Conservation (phyloP, 768 basidiomycete genomes). For the Boletus speciosus region DNA sequence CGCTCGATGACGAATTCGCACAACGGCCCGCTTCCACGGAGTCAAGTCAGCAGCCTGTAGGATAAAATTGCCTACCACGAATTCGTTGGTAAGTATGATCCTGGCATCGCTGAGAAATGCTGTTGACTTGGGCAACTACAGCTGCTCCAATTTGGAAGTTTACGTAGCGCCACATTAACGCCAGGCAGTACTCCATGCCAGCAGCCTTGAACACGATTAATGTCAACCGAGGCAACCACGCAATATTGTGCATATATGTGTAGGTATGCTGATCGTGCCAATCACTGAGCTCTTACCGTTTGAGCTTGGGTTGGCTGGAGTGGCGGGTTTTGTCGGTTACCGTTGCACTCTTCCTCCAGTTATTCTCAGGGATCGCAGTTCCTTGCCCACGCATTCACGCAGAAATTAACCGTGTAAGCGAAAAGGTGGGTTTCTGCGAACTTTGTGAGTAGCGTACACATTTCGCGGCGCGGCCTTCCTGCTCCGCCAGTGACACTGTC, state of each 20-base stretch:
- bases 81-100: constrained; percentile 10
- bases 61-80: constrained; percentile 17
- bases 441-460: not conserved
- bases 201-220: no score
- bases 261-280: no score
- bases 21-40: no score
- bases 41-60: not conserved
- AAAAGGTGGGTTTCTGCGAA: not conserved
- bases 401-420: not conserved
- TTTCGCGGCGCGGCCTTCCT: constrained; percentile 2
- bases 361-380: not conserved
- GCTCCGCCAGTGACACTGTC: not conserved
- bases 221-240: no score
- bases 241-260: no score
- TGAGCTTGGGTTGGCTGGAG: not conserved
- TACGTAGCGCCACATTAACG: not conserved
- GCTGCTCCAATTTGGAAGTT: no score
- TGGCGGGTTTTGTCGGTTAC: no score
- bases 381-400: no score
- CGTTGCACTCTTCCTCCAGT: not conserved
- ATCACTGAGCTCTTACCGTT: no score
- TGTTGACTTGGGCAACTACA: not conserved
- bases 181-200: no score
- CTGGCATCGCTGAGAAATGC: not conserved
- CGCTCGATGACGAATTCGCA: no score